Base-by-base conservation (phyloP, 441 rosid genomes). In the Corymbia calophylla region DNA sequence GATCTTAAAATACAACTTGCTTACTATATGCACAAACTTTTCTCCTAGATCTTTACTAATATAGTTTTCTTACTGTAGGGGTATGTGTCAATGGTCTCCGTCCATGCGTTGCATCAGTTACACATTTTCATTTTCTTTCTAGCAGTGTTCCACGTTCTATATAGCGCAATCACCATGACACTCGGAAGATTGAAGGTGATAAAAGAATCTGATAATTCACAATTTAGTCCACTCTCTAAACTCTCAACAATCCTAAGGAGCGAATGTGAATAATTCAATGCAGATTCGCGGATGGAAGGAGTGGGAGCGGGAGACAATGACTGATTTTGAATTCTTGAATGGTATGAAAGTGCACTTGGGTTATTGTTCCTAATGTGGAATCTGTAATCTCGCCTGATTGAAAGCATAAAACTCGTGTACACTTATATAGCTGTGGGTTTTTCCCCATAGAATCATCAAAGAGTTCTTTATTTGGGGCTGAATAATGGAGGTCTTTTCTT, bases 231-330 rank as follows among this genome's bases (percentile, higher is more conserved):
- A 11, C 66, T 55, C 58, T 29, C 29, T 86, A 8, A 77, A 77
- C 84, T 77, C 23, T 44, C 11, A 51, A 66, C 60, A 53, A 68
- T 88, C 29, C 31, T 39, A 53, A 39, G 81, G 70, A 53, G 60
- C 7, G 85, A 87, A 87, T 70, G 31, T 60, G 23, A 84, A 53
- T 88, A 51, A 90, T 87, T 82, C 17, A 87, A 17, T 88, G 93
- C 92, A 97, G 99, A 98, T 95, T 92, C 97, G 98, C n/a, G 94
- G 91, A 44, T 97, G 98, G 99, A 97, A 96, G 94, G 95, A 87
- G 9, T 98, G 99, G 99, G 99, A 98, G 88, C 91, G 66, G 53
- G 95, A 95, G 87, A 88, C 91, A 87, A 25, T 56, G 15, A 51
- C 91, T 15, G 95, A 92, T 23, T 93, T 94, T 1, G 95, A 95